Evolutionary conservation across 495 filamentous ascomycete genomes (phyloP).

Genomic region (Annulohypoxylon bovei): DNA sequence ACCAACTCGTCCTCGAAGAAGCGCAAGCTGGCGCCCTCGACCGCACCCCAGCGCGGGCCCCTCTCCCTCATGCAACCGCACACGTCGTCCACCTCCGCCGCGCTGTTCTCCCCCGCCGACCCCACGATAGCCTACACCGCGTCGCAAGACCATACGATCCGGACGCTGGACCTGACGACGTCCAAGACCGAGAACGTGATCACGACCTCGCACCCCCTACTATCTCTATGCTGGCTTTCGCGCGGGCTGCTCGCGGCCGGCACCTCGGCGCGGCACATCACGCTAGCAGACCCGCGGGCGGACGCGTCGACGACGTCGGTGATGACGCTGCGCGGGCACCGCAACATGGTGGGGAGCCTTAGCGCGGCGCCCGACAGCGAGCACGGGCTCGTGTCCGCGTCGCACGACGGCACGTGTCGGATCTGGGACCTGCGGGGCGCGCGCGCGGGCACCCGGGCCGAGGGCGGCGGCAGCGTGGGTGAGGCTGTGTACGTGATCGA

Average conservation of each 20-base stretch:
- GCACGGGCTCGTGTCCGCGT: constrained; percentile 82
- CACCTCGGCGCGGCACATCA: constrained; percentile 85
- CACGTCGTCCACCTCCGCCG: constrained; percentile 74
- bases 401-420: constrained; percentile 88
- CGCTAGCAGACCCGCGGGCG: constrained; percentile 85
- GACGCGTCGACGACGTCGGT: constrained; percentile 76
- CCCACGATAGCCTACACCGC: constrained; percentile 87
- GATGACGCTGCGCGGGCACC: constrained; percentile 90
- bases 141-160: constrained; percentile 87
- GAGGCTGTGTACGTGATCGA: constrained; percentile 84
- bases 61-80: constrained; percentile 77
- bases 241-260: constrained; percentile 80
- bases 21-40: constrained; percentile 70
- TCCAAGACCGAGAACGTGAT: constrained; percentile 76
- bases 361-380: constrained; percentile 75
- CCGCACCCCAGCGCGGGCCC: constrained; percentile 80
- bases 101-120: constrained; percentile 85
- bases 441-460: constrained; percentile 69
- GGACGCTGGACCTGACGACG: constrained; percentile 91
- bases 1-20: constrained; percentile 78
- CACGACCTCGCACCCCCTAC: constrained; percentile 80
- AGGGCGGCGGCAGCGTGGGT: constrained; percentile 70
- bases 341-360: constrained; percentile 80
- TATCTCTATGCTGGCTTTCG: constrained; percentile 75
- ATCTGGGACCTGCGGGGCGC: constrained; percentile 90